Percentiles rank a stretch among this genome's conserved stretches.
Evolutionary conservation across 1,139 yeast species (phyloP).

Genomic region (Saccharomyces hybrid): DNA sequence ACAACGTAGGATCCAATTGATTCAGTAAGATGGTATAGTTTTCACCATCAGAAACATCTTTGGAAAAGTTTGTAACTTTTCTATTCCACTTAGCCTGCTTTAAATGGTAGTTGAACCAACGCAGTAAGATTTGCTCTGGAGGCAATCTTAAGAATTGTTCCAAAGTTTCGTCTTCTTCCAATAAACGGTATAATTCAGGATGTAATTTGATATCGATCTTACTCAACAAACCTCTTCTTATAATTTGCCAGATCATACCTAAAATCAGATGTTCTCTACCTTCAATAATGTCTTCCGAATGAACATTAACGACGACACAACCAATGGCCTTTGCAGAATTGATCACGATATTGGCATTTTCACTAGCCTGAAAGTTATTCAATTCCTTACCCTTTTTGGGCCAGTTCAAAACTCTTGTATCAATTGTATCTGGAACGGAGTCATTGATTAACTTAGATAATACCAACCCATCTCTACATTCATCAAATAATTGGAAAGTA

Average conservation of each 20-base stretch:
- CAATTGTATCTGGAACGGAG: conserved; percentile 96
- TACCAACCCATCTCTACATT: conserved; percentile 91
- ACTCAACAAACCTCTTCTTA: conserved; percentile 87
- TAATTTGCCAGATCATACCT: conserved; percentile 97
- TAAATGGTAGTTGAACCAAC: conserved; percentile 97
- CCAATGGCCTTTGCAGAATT: conserved; percentile 99
- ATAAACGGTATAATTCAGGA: conserved; percentile 89
- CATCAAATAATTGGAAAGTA: conserved; percentile 92
- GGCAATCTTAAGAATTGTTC: conserved; percentile 95
- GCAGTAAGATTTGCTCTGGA: conserved; percentile 91
- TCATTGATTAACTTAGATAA: conserved; percentile 91
- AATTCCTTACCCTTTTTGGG: conserved; percentile 77
- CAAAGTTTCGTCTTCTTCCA: conserved; percentile 94
- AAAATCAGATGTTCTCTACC: conserved; percentile 93
- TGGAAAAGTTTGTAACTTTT: conserved; percentile 75
- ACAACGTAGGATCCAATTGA: conserved; percentile 78
- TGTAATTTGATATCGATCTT: conserved; percentile 94
- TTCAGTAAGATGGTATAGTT: conserved; percentile 83
- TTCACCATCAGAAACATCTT: conserved; percentile 91
- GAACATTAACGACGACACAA: conserved; percentile 95
- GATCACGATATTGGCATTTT: conserved; percentile 94
- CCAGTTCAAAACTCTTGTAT: conserved; percentile 89
- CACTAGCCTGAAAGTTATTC: conserved; percentile 92
- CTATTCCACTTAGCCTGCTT: conserved; percentile 90
- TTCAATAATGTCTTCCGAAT: conserved; percentile 93